phyloP scores from a whole-genome alignment of 2,329 filamentous ascomycete genomes.

The Didymosphaeria variabile region DNA sequence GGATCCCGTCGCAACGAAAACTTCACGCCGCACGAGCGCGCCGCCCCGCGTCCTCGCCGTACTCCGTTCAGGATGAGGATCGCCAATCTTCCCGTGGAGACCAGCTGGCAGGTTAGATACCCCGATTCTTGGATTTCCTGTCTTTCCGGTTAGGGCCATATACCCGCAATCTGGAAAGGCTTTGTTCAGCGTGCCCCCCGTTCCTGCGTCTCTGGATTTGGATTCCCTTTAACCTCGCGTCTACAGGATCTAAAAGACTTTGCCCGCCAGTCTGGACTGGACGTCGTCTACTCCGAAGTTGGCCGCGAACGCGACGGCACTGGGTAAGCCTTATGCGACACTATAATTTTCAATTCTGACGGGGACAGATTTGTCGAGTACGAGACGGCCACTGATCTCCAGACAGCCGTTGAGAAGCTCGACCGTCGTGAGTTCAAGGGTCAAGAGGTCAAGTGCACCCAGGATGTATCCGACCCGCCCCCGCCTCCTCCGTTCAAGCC shows the following conservation, averaged over 20 bases:
- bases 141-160: conserved; percentile 46
- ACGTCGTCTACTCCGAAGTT: conserved; percentile 98
- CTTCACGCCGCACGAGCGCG: conserved; percentile 69
- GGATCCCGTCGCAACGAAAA: conserved; percentile 78
- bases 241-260: conserved; percentile 99
- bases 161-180: conserved; percentile 50
- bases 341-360: conserved; percentile 19
- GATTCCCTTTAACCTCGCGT: conserved; percentile 78
- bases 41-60: conserved; percentile 83
- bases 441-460: conserved; percentile 81
- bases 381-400: conserved; percentile 88
- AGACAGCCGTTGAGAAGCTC: conserved; percentile 92
- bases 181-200: conserved; percentile 46
- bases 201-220: conserved; percentile 46
- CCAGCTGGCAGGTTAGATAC: conserved; percentile 99
- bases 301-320: conserved; percentile 89
- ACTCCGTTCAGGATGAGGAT: conserved; percentile 98
- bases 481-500: conserved; percentile 49
- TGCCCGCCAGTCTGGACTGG: conserved; percentile 92
- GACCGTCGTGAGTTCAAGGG: conserved; percentile 94
- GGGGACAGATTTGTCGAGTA: conserved; percentile 89
- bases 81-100: conserved; percentile 94
- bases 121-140: conserved; percentile 58
- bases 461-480: conserved; percentile 72
- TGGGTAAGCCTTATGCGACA: conserved; percentile 70